Evolutionary conservation across 331 rosid species (phyloP), one percentile per base, ranked within the genome.

Genomic region (Pyrus hybrid): DNA sequence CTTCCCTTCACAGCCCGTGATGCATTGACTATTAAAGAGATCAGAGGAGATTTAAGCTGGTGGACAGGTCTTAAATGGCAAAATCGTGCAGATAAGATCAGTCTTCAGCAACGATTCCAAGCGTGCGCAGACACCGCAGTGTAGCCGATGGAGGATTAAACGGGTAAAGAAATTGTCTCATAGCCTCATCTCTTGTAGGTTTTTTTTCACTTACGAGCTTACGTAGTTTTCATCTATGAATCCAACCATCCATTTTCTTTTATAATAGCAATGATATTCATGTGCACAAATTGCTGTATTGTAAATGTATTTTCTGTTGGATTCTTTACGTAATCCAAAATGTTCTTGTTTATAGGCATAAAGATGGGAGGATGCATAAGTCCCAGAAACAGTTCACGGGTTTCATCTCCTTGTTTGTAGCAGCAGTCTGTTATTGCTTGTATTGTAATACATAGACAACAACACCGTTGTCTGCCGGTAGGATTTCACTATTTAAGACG

Each of bases 11-110:
- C 20, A 62, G 64, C 76, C 49, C 6, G 4, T 10, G 64, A 71
- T 47, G 67, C 81, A 14, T 21, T 14, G 8, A 53, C 30, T 22
- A 41, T 78, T 3, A 35, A 71, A 53, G 77, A 71, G 37, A 63
- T 78, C 32, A 63, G 32, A 71, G 81, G 76, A 25, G 62, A 53
- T 25, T 71, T 58, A 53, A 35, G 11, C 17, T 71, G 81, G 81
- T 65, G 72, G 76, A 8, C 22, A 61, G 5, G 51, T 66, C 79
- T 71, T 63, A 41, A 23, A 21, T 71, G 72, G 67, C 3, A 13
- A 62, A n/a, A n/a, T 11, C 51, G 10, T 8, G 35, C 3, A 71
- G 72, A 75, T 32, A 65, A 35, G 63, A 45, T 53, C 41, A 53
- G 72, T 66, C 66, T 75, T 17, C 72, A 21, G 56, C 66, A 53